These are phyloP conservation scores for Penicillium olsonii DNA, from an alignment of 2,329 filamentous ascomycete species.

Conservation along the genomic window DNA sequence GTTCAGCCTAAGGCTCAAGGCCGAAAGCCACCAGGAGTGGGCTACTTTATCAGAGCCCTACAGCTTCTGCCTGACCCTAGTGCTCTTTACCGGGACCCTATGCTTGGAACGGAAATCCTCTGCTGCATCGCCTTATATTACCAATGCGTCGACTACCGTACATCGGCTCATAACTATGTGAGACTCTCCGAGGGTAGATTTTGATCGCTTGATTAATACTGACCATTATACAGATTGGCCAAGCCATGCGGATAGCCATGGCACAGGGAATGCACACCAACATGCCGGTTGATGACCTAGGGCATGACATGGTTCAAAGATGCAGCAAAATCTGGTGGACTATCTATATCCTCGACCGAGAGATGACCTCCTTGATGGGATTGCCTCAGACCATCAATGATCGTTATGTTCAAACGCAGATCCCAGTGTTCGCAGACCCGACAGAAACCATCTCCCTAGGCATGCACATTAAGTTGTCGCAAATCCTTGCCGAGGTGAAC, in stretches of 20 bases:
- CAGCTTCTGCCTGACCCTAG: slow-evolving; percentile 46
- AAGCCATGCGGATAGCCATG: slow-evolving; percentile 56
- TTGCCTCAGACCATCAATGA: slow-evolving; percentile 54
- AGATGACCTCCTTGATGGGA: slow-evolving; percentile 58
- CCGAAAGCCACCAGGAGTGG: slow-evolving; percentile 48
- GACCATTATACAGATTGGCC: slow-evolving; percentile 48
- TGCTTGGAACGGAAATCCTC: slow-evolving; percentile 53
- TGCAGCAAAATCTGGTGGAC: slow-evolving; percentile 59
- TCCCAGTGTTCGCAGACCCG: slow-evolving; percentile 47
- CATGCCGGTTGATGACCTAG: slow-evolving; percentile 51
- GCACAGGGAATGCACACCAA: slow-evolving; percentile 56
- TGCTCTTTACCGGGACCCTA: slow-evolving; percentile 45
- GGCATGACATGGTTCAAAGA: slow-evolving; percentile 49
- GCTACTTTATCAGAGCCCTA: slow-evolving; percentile 50
- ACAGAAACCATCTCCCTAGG: slow-evolving; percentile 42
- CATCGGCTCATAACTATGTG: slow-evolving; percentile 53
- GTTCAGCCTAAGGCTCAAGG: slow-evolving; percentile 41
- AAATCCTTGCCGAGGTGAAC: slow-evolving; percentile 48
- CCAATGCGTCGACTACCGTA: slow-evolving; percentile 53
- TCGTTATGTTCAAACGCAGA: slow-evolving; percentile 52
- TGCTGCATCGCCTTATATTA: slow-evolving; percentile 53
- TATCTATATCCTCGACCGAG: slow-evolving; percentile 55
- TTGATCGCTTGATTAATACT: slow-evolving; percentile 44
- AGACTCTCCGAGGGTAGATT: slow-evolving; percentile 36
- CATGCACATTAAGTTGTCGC: slow-evolving; percentile 51